Conservation (phyloP, 179 eudicot genomes). For the Spergularia azorica region DNA sequence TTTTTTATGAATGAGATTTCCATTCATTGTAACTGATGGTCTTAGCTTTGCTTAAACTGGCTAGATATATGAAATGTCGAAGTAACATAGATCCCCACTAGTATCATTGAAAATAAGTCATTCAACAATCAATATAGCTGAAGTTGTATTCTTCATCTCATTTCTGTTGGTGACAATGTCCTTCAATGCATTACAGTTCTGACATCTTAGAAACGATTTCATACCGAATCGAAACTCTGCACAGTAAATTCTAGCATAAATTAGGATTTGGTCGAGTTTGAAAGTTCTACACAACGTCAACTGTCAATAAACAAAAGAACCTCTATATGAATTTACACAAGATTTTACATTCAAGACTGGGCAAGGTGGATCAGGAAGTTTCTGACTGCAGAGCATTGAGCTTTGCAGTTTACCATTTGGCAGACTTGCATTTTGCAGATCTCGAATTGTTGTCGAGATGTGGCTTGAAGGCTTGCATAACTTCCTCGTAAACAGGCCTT, state of each 20-base stretch:
- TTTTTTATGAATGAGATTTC: no score
- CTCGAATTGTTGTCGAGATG: constrained; percentile 38
- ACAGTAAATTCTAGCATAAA: constrained; percentile 5
- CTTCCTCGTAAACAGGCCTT: constrained; percentile 94
- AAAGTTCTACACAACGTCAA: constrained; percentile 21
- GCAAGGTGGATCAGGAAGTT: constrained; percentile 14
- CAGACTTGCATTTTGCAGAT: constrained; percentile 69
- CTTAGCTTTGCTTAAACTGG: no score
- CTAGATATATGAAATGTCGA: no score
- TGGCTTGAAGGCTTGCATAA: constrained; percentile 62
- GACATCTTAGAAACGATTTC: background rate
- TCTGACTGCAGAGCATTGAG: constrained; percentile 2
- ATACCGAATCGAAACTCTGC: background rate
- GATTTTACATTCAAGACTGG: constrained; percentile 26
- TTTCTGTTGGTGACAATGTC: no score
- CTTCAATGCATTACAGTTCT: no score
- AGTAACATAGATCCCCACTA: no score
- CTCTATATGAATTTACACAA: constrained; percentile 36
- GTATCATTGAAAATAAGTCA: no score
- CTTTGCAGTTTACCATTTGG: constrained; percentile 65
- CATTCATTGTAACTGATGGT: no score
- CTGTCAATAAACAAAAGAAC: constrained; percentile 17
- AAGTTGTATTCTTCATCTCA: no score
- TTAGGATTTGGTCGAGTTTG: constrained; percentile 15
- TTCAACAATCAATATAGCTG: no score